A percentile compares a stretch with the other conserved stretches of the same genome.
Conservation (phyloP, 2,329 filamentous ascomycete genomes). For the Stenocarpella maydis region DNA sequence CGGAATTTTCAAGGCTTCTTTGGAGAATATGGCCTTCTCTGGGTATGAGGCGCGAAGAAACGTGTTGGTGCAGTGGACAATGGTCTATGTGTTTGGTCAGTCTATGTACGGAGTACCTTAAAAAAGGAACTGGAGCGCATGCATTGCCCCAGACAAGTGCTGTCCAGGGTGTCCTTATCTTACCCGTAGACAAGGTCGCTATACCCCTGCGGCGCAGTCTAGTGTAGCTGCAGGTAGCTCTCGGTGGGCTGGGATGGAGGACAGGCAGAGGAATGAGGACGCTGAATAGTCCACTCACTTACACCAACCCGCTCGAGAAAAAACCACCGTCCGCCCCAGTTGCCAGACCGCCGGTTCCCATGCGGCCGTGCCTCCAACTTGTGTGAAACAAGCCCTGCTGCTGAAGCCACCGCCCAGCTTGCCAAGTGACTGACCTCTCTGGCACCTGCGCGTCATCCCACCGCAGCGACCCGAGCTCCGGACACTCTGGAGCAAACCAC, state of each 20-base stretch:
- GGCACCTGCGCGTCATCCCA: conserved; percentile 5
- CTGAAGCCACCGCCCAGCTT: conserved; percentile 10
- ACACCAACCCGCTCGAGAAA: conserved; percentile 7
- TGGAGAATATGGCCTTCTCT: no score
- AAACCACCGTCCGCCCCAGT: not conserved
- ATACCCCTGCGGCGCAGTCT: conserved; percentile 4
- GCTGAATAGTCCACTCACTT: conserved; percentile 5
- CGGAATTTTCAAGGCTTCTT: conserved; percentile 14
- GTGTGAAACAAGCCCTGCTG: not conserved
- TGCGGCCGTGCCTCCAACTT: conserved; percentile 5
- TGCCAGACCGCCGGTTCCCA: not conserved
- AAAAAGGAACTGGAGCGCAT: conserved; percentile 3
- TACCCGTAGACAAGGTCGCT: not conserved
- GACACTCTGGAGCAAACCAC: not conserved
- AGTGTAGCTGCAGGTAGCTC: conserved; percentile 21
- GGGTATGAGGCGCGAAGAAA: not conserved
- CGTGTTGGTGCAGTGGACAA: conserved; percentile 3
- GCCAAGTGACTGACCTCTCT: not conserved
- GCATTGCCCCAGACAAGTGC: not conserved
- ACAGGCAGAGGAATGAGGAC: conserved; percentile 11
- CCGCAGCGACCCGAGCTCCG: conserved; percentile 7
- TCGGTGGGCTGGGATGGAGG: conserved; percentile 18
- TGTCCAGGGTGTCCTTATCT: conserved; percentile 9
- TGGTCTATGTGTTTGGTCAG: not conserved
- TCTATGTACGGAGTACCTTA: no score